phyloP scores from a whole-genome alignment of 257 asterid genomes.

The Solanum ahanhuiri region DNA sequence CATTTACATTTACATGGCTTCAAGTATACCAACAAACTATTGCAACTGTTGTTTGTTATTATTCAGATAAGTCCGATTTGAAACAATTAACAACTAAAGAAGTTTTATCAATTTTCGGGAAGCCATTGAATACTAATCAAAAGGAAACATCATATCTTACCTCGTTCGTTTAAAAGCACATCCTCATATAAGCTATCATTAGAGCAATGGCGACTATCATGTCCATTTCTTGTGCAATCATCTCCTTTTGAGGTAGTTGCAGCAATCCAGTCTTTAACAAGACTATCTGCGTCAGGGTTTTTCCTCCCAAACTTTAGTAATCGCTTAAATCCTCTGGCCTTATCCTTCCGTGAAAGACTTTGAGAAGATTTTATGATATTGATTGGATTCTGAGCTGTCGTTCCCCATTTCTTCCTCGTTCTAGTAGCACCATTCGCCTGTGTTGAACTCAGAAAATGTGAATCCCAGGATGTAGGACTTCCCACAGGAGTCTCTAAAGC shows the following conservation, averaged over 20 bases:
- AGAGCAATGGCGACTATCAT: slow-evolving; percentile 46
- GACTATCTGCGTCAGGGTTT: slow-evolving; percentile 53
- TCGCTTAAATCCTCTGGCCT: slow-evolving; percentile 76
- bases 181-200: slow-evolving; percentile 53
- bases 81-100: not conserved
- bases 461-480: slow-evolving; percentile 75
- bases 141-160: slow-evolving; percentile 15
- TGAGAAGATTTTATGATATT: slow-evolving; percentile 37
- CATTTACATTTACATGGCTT: not conserved
- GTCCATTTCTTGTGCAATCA: slow-evolving; percentile 71
- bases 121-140: not conserved
- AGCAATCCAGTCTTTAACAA: slow-evolving; percentile 79
- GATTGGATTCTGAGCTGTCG: slow-evolving; percentile 55
- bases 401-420: slow-evolving; percentile 87
- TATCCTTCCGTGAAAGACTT: slow-evolving; percentile 53
- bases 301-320: slow-evolving; percentile 72
- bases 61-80: not conserved
- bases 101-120: not conserved
- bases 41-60: not conserved
- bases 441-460: slow-evolving; percentile 45
- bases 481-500: slow-evolving; percentile 66
- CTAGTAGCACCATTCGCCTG: slow-evolving; percentile 59
- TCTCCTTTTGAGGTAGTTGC: slow-evolving; percentile 87
- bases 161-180: slow-evolving; percentile 53
- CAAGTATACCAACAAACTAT: not conserved